Evolutionary conservation across 768 basidiomycete genomes (phyloP).

Genomic region (Crucibulum laeve): DNA sequence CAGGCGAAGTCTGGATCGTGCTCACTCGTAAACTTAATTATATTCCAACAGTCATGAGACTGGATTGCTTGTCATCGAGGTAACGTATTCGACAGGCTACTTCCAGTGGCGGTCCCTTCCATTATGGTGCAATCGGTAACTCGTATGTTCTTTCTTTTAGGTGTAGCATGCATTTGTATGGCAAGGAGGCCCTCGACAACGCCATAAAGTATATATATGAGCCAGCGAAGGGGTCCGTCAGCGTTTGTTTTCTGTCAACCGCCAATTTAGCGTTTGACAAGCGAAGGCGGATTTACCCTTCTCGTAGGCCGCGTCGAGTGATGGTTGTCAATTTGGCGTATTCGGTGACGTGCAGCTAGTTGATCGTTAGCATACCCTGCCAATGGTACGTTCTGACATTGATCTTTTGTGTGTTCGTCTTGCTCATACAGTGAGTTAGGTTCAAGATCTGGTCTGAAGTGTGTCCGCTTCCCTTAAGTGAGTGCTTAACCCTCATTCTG

Average conservation of each 20-base stretch:
- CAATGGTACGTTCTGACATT: conserved; percentile 45
- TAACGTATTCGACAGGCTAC: conserved; percentile 25
- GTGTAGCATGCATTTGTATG: conserved; percentile 78
- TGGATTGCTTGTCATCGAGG: conserved; percentile 85
- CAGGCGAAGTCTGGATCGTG: too few relatives aligned
- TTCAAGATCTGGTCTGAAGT: too few relatives aligned
- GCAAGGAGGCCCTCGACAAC: conserved; percentile 67
- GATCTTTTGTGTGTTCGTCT: conserved; percentile 1
- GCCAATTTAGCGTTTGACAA: not conserved
- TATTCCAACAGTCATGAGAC: conserved; percentile 93
- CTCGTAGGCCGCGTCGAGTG: conserved; percentile 54
- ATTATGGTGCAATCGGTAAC: not conserved
- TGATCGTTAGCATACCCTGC: conserved; percentile 80
- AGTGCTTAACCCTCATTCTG: too few relatives aligned
- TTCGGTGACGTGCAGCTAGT: conserved; percentile 79
- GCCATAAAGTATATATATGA: conserved; percentile 83
- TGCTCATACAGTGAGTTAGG: conserved; percentile 8
- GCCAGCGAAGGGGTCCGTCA: conserved; percentile 68
- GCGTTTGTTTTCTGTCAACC: not conserved
- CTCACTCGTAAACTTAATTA: too few relatives aligned
- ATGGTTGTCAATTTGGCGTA: conserved; percentile 86
- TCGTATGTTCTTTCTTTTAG: conserved; percentile 1
- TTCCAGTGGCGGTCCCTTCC: not conserved
- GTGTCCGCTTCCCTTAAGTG: too few relatives aligned
- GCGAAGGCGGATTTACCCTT: not conserved